Conservation (phyloP, 768 basidiomycete genomes). For the Serendipita sp. region DNA sequence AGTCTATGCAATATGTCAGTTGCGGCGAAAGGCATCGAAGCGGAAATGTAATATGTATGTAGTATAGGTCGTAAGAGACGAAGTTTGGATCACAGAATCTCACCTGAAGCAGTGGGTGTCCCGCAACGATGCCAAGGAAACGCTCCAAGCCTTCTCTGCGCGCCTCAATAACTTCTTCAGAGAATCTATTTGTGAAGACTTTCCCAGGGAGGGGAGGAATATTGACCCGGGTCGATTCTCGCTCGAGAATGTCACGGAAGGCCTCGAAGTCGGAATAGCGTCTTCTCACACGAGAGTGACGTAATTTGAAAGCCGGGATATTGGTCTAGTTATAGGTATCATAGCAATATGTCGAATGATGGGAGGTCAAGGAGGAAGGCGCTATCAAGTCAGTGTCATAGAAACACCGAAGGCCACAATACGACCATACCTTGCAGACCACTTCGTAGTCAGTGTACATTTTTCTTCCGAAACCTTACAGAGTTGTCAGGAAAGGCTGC, state of each 20-base stretch:
- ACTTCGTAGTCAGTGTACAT: conserved; percentile 99
- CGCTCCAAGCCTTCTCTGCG: conserved; percentile 86
- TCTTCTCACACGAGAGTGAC: conserved; percentile 74
- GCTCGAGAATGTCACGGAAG: conserved; percentile 93
- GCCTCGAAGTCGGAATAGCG: conserved; percentile 92
- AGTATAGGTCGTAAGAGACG: not conserved
- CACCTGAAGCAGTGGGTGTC: conserved; percentile 91
- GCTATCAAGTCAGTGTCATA: not conserved
- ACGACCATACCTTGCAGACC: conserved; percentile 65
- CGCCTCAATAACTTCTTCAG: conserved; percentile 90
- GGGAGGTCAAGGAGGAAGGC: not conserved
- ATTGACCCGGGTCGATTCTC: conserved; percentile 92
- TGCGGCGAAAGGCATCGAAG: conserved; percentile 1
- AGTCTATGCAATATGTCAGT: conserved; percentile 33
- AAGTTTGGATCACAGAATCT: conserved; percentile 13
- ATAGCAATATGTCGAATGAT: not conserved
- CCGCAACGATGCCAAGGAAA: conserved; percentile 90
- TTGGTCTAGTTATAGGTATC: conserved; percentile 51
- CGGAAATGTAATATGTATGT: not conserved
- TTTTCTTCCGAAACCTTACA: conserved; percentile 84
- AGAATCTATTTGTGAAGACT: conserved; percentile 95
- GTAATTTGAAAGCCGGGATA: conserved; percentile 95
- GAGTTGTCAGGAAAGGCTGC: not conserved
- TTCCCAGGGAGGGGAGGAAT: conserved; percentile 96
- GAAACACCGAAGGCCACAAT: not conserved